Evolutionary conservation across 495 filamentous ascomycete species (phyloP), one percentile per base, ranked within the genome.

Genomic region (Xylaria sp.): DNA sequence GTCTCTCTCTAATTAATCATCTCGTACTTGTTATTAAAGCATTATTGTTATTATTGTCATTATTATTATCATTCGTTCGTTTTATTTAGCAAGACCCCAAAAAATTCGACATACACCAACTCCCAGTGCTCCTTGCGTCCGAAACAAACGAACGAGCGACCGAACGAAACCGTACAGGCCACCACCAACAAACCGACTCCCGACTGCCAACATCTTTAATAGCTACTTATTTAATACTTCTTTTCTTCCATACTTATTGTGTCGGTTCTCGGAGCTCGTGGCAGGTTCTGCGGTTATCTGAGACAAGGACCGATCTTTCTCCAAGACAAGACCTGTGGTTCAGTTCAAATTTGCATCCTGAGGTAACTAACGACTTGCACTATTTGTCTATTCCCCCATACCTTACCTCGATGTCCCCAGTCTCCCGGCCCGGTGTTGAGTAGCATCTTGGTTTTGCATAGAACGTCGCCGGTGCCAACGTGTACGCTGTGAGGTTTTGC

Each of bases 201-300:
- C 55, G 17, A 40, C 12, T n/a, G 15, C n/a, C 24, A 15, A 15
- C 46, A 19, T 50, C 14, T 61, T 57, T 68, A 73, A 55, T 64
- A 50, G 67, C 71, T 62, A 61, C 46, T 65, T 67, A 71, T 72
- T 71, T 69, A 53, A 74, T 73, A 72, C 48, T 41, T 76, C 61
- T 19, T 69, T 53, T 52, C 48, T 31, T 19, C 7, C 11, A 55
- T 24, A 53, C 46, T 43, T 19, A 21, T 63, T 70, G 68, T 52
- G 19, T 61, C 14, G 5, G 44, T 35, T 21, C 35, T 37, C 37
- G 40, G n/a, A 44, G 21, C 57, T 46, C 33, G 58, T 63, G 35
- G 31, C 46, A 35, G 44, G n/a, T 46, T 40, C 33, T 35, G 7
- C 33, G 68, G 24, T 15, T 70, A 63, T 55, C 58, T 33, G 68